These are phyloP conservation scores for Kluyveromyces wickerhamii DNA, from an alignment of 805 yeast genomes.

Conservation along the genomic window DNA sequence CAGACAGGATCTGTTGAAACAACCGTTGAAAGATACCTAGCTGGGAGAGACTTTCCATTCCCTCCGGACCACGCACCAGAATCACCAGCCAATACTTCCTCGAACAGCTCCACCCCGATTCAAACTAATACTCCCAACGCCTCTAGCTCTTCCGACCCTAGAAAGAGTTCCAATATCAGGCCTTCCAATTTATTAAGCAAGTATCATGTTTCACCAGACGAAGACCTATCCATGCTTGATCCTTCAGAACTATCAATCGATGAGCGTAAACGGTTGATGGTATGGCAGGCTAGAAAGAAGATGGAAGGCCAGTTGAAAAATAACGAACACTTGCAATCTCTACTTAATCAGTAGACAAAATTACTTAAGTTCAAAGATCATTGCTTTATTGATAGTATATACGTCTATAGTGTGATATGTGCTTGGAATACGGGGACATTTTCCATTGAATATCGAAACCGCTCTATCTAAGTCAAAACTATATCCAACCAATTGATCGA, in stretches of 20 bases:
- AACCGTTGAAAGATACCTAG: constrained; percentile 67
- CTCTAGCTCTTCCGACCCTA: constrained; percentile 19
- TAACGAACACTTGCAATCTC: constrained; percentile 11
- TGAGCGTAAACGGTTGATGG: constrained; percentile 35
- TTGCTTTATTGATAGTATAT: too few relatives aligned
- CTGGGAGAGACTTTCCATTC: constrained; percentile 50
- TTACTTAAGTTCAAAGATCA: background rate
- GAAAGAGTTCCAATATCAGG: constrained; percentile 24
- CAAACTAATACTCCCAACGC: constrained; percentile 3
- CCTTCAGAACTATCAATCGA: constrained; percentile 17
- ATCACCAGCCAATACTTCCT: constrained; percentile 9
- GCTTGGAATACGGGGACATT: too few relatives aligned
- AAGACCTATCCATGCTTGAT: constrained; percentile 13
- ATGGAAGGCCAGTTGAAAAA: constrained; percentile 31
- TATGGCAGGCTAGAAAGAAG: constrained; percentile 52
- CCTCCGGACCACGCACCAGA: constrained; percentile 37
- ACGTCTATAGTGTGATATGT: too few relatives aligned
- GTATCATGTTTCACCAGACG: constrained; percentile 19
- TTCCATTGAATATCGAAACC: too few relatives aligned
- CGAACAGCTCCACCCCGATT: background rate
- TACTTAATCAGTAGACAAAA: constrained; percentile 2
- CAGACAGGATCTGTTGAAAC: constrained; percentile 72
- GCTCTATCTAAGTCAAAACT: too few relatives aligned
- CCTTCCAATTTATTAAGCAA: constrained; percentile 26
- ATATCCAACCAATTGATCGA: too few relatives aligned